These are phyloP conservation scores for Nicotiana tabacum DNA, from an alignment of 257 asterid genomes.

Conservation along the genomic window DNA sequence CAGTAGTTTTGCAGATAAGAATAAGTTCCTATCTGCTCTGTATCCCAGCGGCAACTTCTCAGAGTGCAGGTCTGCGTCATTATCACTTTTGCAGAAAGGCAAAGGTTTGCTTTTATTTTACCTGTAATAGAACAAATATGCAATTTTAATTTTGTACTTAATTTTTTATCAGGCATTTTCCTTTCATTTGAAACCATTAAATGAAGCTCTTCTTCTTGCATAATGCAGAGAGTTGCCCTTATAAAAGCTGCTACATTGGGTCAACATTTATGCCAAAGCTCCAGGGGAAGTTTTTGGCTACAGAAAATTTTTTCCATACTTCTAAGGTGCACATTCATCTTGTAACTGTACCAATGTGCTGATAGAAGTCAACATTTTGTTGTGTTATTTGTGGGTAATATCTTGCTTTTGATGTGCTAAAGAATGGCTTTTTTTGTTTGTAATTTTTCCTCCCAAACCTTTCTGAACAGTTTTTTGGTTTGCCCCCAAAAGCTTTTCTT, in stretches of 20 bases:
- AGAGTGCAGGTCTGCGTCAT: slow-evolving; percentile 79
- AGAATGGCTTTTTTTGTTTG: not conserved
- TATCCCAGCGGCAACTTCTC: slow-evolving; percentile 88
- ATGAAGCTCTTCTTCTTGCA: slow-evolving; percentile 13
- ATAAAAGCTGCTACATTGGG: slow-evolving; percentile 59
- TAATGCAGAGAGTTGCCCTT: slow-evolving; percentile 68
- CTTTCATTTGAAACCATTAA: not conserved
- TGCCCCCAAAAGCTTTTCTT: slow-evolving; percentile 61
- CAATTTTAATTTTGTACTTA: not conserved
- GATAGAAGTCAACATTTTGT: not conserved
- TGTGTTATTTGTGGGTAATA: not conserved
- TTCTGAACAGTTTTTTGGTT: slow-evolving; percentile 68
- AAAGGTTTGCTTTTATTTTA: slow-evolving; percentile 50
- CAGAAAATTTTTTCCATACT: slow-evolving; percentile 90
- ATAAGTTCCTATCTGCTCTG: slow-evolving; percentile 39
- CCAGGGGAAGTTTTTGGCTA: slow-evolving; percentile 83
- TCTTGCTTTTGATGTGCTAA: slow-evolving; percentile 5
- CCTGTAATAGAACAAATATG: not conserved
- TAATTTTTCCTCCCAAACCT: not conserved
- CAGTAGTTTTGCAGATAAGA: slow-evolving; percentile 37
- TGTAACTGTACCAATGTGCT: not conserved
- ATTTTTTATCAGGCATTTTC: not conserved
- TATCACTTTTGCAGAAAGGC: slow-evolving; percentile 69
- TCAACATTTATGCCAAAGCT: slow-evolving; percentile 82
- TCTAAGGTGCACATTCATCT: slow-evolving; percentile 53